These are phyloP conservation scores for Escovopsis sp. DNA, from an alignment of 2,329 filamentous ascomycete species.

Conservation along the genomic window DNA sequence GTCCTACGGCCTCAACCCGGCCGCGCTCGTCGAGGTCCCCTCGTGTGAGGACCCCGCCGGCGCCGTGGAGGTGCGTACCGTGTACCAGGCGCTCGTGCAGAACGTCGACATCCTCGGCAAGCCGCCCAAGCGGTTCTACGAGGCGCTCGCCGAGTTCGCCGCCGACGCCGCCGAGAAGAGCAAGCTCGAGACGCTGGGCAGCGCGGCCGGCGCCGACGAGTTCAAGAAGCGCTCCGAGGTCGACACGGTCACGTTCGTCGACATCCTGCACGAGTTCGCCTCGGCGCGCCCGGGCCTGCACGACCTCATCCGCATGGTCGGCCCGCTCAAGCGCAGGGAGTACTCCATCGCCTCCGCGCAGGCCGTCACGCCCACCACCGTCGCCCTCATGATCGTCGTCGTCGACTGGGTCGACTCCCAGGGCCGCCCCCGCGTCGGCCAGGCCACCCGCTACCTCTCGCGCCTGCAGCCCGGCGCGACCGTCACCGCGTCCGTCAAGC, in stretches of 20 bases:
- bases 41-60: conserved; percentile 61
- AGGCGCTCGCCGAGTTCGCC: conserved; percentile 75
- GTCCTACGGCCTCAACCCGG: conserved; percentile 70
- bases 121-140: conserved; percentile 96
- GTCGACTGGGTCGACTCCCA: conserved; percentile 87
- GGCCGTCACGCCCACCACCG: conserved; percentile 78
- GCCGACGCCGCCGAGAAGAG: conserved; percentile 69
- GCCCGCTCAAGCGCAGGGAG: conserved; percentile 87
- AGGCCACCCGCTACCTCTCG: conserved; percentile 84
- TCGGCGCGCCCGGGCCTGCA: conserved; percentile 82
- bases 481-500: conserved; percentile 89
- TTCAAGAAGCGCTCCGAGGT: conserved; percentile 88
- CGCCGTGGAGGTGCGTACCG: conserved; percentile 66
- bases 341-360: conserved; percentile 99
- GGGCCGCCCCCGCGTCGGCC: conserved; percentile 80
- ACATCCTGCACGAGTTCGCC: conserved; percentile 76
- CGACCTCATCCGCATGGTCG: conserved; percentile 76
- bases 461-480: conserved; percentile 57
- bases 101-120: conserved; percentile 95
- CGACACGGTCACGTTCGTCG: conserved; percentile 81
- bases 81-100: conserved; percentile 81
- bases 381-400: conserved; percentile 91
- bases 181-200: conserved; percentile 60
- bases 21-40: conserved; percentile 82
- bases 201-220: conserved; percentile 67